Conservation (phyloP, 1,139 yeast genomes). For the Kluyveromyces sp. region DNA sequence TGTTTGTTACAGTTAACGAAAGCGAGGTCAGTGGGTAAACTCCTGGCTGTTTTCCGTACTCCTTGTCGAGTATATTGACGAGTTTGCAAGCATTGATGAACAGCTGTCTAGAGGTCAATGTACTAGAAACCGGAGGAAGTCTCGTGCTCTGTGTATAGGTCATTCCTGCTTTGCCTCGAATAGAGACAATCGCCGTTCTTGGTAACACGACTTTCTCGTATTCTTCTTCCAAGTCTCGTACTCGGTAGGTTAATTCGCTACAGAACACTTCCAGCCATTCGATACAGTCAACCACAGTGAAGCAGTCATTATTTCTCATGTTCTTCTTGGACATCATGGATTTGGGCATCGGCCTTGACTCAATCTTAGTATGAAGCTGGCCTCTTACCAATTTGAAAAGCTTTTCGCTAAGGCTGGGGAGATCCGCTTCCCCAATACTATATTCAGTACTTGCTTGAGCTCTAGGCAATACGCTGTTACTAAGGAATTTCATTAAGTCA, state of each 20-base stretch:
- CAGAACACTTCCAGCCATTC: slow-evolving; percentile 81
- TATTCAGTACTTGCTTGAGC: slow-evolving; percentile 12
- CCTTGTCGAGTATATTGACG: slow-evolving; percentile 37
- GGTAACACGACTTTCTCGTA: slow-evolving; percentile 41
- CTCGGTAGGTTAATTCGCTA: slow-evolving; percentile 67
- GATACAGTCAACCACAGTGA: slow-evolving; percentile 48
- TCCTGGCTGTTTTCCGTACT: slow-evolving; percentile 22
- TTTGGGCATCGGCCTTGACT: slow-evolving; percentile 56
- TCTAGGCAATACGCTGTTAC: slow-evolving; percentile 22
- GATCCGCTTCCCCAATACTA: slow-evolving; percentile 30
- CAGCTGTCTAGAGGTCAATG: slow-evolving; percentile 28
- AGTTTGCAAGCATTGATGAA: slow-evolving; percentile 37
- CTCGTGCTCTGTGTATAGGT: slow-evolving; percentile 26
- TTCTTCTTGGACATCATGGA: slow-evolving; percentile 89
- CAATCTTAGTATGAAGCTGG: slow-evolving; percentile 43
- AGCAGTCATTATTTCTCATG: slow-evolving; percentile 53
- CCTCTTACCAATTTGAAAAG: slow-evolving; percentile 65
- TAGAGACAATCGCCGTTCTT: slow-evolving; percentile 42
- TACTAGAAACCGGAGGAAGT: slow-evolving; percentile 14
- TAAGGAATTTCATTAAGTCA: slow-evolving; percentile 31
- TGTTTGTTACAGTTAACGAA: slow-evolving; percentile 47
- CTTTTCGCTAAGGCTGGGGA: slow-evolving; percentile 39
- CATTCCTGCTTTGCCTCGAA: slow-evolving; percentile 34
- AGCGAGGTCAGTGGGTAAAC: slow-evolving; percentile 47
- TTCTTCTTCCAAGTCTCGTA: slow-evolving; percentile 73